Evolutionary conservation across 202 grass and related monocot genomes (phyloP).

Genomic region (Schoenoplectus triqueter): DNA sequence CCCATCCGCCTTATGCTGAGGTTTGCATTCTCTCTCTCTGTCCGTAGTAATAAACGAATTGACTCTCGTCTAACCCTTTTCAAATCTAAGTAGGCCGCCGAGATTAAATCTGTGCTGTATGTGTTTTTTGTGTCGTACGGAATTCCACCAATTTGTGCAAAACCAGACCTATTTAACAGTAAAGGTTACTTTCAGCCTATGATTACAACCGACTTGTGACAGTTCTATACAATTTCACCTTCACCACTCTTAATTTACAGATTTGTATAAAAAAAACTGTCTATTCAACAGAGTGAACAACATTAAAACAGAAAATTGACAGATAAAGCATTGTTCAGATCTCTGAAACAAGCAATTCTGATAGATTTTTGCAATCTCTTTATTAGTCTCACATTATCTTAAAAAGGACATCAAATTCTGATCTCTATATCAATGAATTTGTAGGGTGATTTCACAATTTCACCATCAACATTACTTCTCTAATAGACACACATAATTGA

Average conservation of each 20-base stretch:
- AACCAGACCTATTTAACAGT: not conserved
- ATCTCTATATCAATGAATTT: not conserved
- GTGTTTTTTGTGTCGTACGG: not conserved
- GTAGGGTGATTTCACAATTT: not conserved
- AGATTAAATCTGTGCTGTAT: not conserved
- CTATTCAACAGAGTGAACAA: not conserved
- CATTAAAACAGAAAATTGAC: not conserved
- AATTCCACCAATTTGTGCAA: not conserved
- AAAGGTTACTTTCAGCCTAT: not conserved
- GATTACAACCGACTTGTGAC: not conserved
- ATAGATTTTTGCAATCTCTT: not conserved
- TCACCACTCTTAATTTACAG: not conserved
- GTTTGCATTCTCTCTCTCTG: slow-evolving; percentile 15
- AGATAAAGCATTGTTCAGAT: not conserved
- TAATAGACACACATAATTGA: not conserved
- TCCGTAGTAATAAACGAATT: not conserved
- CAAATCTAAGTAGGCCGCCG: not conserved
- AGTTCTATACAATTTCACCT: not conserved
- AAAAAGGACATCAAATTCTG: not conserved
- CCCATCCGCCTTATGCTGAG: slow-evolving; percentile 79
- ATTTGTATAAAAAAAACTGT: not conserved
- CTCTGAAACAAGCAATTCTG: not conserved
- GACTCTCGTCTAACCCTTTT: not conserved
- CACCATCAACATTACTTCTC: not conserved
- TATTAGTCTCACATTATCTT: not conserved